Evolutionary conservation across 1,284 basidiomycete species (phyloP).

Genomic region (Trichosporon sp.): DNA sequence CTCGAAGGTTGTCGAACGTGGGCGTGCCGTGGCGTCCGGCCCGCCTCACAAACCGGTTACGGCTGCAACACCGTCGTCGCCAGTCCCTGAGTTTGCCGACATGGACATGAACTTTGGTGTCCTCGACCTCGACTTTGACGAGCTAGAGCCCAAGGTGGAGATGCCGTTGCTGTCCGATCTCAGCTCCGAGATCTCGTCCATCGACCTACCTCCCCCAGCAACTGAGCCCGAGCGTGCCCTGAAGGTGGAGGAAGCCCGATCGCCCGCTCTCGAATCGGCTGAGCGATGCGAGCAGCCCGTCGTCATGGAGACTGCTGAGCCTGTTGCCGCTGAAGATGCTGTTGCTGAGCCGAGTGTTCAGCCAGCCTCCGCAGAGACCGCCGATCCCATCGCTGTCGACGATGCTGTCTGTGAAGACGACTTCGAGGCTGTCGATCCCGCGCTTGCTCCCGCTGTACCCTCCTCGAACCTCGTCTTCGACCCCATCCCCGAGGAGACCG

Average conservation of each 20-base stretch:
- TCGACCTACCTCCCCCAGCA: not conserved
- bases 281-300: not conserved
- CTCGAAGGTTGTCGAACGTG: not conserved
- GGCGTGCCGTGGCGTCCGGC: not conserved
- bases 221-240: not conserved
- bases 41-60: not conserved
- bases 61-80: not conserved
- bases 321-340: not conserved
- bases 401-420: not conserved
- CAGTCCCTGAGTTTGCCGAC: not conserved
- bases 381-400: not conserved
- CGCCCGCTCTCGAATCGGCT: not conserved
- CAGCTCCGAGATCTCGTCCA: too few relatives aligned
- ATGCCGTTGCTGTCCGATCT: not conserved
- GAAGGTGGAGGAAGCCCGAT: not conserved
- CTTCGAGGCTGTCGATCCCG: not conserved
- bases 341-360: not conserved
- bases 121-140: conserved; percentile 14
- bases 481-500: not conserved
- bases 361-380: not conserved
- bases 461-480: not conserved
- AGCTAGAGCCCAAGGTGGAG: not conserved
- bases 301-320: not conserved
- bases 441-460: not conserved
- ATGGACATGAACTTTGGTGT: conserved; percentile 9